Conservation (phyloP, 257 asterid species). For the Forsythia suspensa region DNA sequence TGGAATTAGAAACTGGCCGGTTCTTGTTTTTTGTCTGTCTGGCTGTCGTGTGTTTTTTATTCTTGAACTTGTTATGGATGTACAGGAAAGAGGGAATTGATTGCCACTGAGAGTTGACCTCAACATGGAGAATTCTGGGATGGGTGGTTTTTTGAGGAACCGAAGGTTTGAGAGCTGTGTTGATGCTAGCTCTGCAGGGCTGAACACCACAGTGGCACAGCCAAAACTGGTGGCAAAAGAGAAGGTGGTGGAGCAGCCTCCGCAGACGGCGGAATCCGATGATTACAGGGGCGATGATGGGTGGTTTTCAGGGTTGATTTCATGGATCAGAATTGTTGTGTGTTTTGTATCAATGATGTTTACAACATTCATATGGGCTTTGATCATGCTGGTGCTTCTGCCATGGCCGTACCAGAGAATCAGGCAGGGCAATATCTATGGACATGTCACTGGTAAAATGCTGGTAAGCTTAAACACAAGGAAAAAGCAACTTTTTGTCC, state of each 20-base stretch:
- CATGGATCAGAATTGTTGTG: constrained; percentile 41
- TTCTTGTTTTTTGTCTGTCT: neutral
- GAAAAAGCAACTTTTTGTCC: too few species aligned
- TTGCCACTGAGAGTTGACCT: neutral
- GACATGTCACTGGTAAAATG: constrained; percentile 48
- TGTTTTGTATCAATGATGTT: constrained; percentile 38
- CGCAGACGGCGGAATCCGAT: constrained; percentile 2
- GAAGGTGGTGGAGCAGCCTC: constrained; percentile 6
- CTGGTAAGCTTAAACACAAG: constrained; percentile 25
- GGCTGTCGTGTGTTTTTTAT: neutral
- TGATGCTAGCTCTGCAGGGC: constrained; percentile 20
- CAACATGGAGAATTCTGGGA: constrained; percentile 34
- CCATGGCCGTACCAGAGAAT: constrained; percentile 56
- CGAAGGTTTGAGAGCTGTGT: constrained; percentile 35
- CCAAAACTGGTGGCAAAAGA: constrained; percentile 7
- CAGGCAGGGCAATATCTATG: constrained; percentile 49
- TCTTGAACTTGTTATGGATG: neutral
- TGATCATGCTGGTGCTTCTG: constrained; percentile 44
- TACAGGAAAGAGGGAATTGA: neutral
- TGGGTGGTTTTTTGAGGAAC: constrained; percentile 24
- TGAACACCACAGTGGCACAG: neutral
- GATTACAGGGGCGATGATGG: constrained; percentile 28
- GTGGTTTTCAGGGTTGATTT: constrained; percentile 28
- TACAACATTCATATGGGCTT: constrained; percentile 44
- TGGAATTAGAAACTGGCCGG: neutral